A percentile compares a stretch with the other conserved stretches of the same genome.
Evolutionary conservation across 352 stramenopile genomes (phyloP).

Genomic region (Pythium utonaiense): DNA sequence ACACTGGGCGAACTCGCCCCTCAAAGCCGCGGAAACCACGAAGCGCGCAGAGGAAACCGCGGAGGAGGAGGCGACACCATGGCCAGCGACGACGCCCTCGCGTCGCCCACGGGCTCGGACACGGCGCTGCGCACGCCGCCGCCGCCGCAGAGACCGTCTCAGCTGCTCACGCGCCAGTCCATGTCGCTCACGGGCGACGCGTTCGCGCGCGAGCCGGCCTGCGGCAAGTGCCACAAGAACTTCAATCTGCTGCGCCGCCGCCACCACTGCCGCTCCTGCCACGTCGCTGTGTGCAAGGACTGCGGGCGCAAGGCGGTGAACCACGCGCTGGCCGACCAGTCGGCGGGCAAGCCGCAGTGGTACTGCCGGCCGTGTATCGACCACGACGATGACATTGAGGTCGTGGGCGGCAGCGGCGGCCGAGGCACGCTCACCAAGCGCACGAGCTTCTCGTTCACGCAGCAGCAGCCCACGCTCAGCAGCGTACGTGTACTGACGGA

Average conservation of each 20-base stretch:
- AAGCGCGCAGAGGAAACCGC: constrained; percentile 4
- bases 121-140: constrained; percentile 4
- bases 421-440: constrained; percentile 46
- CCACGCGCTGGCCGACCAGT: constrained; percentile 44
- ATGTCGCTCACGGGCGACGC: constrained; percentile 35
- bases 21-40: not conserved
- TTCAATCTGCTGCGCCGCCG: constrained; percentile 81
- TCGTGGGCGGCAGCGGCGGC: constrained; percentile 42
- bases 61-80: constrained; percentile 1
- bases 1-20: constrained; percentile 15
- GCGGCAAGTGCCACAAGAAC: constrained; percentile 67
- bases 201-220: constrained; percentile 73
- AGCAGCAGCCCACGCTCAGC: constrained; percentile 28
- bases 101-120: constrained; percentile 16
- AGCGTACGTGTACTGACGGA: constrained; percentile 17
- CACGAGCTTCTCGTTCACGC: constrained; percentile 52
- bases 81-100: constrained; percentile 17
- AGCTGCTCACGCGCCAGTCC: constrained; percentile 22
- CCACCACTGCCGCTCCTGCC: constrained; percentile 82
- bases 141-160: constrained; percentile 16
- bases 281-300: constrained; percentile 83
- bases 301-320: constrained; percentile 78
- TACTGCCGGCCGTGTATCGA: constrained; percentile 73
- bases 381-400: constrained; percentile 62
- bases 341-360: constrained; percentile 57